Percentiles rank a stretch among this genome's conserved stretches.
Conservation (phyloP, 208 protist genomes). For the Acanthamoeba sp. region DNA sequence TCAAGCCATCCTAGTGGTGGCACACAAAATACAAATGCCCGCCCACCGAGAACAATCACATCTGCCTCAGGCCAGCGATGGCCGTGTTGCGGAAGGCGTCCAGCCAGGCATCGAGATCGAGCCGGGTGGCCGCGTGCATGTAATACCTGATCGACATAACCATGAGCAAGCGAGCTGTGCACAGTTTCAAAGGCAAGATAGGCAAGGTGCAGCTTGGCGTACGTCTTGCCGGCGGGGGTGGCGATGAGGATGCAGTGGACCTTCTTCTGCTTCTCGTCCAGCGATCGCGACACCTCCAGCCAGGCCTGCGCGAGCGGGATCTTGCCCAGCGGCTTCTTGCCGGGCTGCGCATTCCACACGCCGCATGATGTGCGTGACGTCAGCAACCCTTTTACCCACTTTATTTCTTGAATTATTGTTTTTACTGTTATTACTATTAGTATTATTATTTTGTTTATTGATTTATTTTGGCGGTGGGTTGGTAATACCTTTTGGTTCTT, state of each 20-base stretch:
- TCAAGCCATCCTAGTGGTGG: too few species aligned
- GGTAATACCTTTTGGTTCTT: slow-evolving; percentile 32
- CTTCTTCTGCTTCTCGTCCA: slow-evolving; percentile 65
- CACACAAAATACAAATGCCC: too few species aligned
- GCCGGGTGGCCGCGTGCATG: background rate
- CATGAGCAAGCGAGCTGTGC: background rate
- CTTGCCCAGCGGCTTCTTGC: slow-evolving; percentile 52
- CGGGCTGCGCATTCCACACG: background rate
- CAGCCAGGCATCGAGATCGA: background rate
- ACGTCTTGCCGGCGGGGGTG: slow-evolving; percentile 22
- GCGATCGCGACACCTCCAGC: slow-evolving; percentile 41
- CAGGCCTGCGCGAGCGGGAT: slow-evolving; percentile 27
- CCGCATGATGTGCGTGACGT: background rate
- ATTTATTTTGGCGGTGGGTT: too few species aligned
- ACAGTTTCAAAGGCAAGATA: background rate
- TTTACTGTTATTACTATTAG: too few species aligned
- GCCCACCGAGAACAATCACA: background rate
- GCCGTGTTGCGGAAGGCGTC: background rate
- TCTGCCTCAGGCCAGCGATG: slow-evolving; percentile 24
- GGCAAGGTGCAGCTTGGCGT: background rate
- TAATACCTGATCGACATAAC: slow-evolving; percentile 15
- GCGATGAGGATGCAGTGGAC: slow-evolving; percentile 38
- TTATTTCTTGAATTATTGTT: too few species aligned
- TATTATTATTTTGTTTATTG: too few species aligned
- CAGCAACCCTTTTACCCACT: too few species aligned